phyloP scores from a whole-genome alignment of 1,284 basidiomycete genomes.

The Pisolithus thermaeus region DNA sequence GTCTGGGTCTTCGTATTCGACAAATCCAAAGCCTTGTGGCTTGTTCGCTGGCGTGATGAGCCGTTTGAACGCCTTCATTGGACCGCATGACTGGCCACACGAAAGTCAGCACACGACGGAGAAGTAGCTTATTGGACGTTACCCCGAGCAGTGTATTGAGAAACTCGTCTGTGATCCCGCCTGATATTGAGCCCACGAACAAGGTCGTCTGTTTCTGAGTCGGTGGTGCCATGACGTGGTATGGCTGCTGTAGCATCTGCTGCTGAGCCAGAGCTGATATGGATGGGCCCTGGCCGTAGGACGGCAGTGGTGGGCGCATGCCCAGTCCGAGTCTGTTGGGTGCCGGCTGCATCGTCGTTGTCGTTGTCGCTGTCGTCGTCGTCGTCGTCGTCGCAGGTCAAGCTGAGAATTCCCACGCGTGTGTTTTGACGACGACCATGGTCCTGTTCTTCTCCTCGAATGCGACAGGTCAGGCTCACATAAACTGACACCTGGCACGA shows the following conservation, averaged over 20 bases:
- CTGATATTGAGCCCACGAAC: no score
- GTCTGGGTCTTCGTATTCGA: conserved; percentile 85
- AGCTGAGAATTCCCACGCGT: neutral
- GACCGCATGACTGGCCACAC: conserved; percentile 66
- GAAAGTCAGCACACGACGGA: no score
- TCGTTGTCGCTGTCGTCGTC: conserved; percentile 20
- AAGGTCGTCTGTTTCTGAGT: conserved; percentile 51
- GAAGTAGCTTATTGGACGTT: no score
- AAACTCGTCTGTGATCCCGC: no score
- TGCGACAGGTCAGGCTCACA: conserved; percentile 51
- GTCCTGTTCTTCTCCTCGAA: conserved; percentile 71
- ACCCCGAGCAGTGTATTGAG: no score
- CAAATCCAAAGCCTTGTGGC: conserved; percentile 92
- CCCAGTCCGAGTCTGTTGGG: conserved; percentile 78
- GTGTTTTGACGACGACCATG: conserved; percentile 32
- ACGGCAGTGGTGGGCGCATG: conserved; percentile 75
- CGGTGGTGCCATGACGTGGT: conserved; percentile 43
- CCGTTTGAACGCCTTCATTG: conserved; percentile 75
- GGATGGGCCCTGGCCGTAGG: conserved; percentile 83
- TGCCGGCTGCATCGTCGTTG: conserved; percentile 67
- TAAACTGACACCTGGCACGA: no score
- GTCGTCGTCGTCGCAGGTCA: neutral
- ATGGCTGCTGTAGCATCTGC: conserved; percentile 55
- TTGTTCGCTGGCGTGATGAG: conserved; percentile 81
- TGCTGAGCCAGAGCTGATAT: conserved; percentile 81